A percentile compares a stretch with the other conserved stretches of the same genome.
Conservation (phyloP, 2,329 filamentous ascomycete genomes). For the Penicillium thymicola region DNA sequence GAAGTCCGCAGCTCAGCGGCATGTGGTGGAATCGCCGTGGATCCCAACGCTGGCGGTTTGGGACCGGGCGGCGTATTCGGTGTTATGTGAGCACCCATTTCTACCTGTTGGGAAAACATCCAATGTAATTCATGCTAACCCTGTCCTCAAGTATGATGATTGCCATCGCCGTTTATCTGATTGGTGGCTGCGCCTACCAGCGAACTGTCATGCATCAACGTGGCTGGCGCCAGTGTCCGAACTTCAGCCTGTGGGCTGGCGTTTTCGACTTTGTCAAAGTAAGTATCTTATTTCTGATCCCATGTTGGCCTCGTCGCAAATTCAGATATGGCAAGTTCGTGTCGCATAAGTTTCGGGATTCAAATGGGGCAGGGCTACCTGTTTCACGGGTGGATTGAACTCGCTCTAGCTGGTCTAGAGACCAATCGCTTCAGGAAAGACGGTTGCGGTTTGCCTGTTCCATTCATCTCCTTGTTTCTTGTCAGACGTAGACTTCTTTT, state of each 20-base stretch:
- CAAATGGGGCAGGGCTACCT: constrained; percentile 28
- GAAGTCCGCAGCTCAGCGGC: constrained; percentile 83
- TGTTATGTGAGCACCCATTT: constrained; percentile 65
- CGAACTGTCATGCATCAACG: constrained; percentile 89
- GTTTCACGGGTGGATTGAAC: constrained; percentile 37
- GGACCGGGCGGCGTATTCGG: constrained; percentile 77
- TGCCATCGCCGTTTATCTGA: constrained; percentile 80
- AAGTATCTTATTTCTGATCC: constrained; percentile 47
- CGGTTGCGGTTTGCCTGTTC: neutral
- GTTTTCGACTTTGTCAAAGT: constrained; percentile 82
- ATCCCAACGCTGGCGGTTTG: constrained; percentile 55
- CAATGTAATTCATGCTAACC: constrained; percentile 15
- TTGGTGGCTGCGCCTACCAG: constrained; percentile 94
- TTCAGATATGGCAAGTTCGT: constrained; percentile 23
- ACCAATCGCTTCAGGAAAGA: constrained; percentile 11
- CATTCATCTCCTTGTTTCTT: neutral
- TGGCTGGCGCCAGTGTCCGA: constrained; percentile 92
- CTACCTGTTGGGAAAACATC: neutral
- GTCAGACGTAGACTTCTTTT: neutral
- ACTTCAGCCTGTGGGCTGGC: constrained; percentile 88
- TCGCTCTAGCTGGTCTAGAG: constrained; percentile 25
- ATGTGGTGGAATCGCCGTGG: constrained; percentile 67
- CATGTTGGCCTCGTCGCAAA: constrained; percentile 29
- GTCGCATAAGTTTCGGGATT: constrained; percentile 20
- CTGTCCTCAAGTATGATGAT: constrained; percentile 49